Evolutionary conservation across 495 filamentous ascomycete genomes (phyloP), one percentile per base, ranked within the genome.

Genomic region (Platismatia glauca): DNA sequence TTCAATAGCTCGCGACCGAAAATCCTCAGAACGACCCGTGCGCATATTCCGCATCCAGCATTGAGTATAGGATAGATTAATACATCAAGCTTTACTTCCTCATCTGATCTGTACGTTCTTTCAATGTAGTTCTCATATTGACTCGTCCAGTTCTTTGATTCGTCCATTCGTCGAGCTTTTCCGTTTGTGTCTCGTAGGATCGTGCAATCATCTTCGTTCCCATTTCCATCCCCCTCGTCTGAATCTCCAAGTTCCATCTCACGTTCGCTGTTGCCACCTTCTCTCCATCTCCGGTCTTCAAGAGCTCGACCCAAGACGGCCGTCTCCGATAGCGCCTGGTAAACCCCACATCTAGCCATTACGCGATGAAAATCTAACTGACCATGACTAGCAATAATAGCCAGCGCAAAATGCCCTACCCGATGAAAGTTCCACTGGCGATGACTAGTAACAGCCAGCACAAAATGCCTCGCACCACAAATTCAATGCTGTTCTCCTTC

Each of bases 401-500:
- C n/a, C n/a, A n/a, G n/a, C n/a, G n/a, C n/a, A 34, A 43, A 56
- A 44, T 61, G 60, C 15, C 60, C n/a, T 13, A 61, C 59, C 50
- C 59, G 35, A 61, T 55, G 22, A 11, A 52, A 55, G 44, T 34
- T 55, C 20, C 37, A 20, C n/a, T 43, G 34, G 48, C n/a, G 18
- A 9, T 53, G 29, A 18, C 50, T 53, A 41, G 37, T 62, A 56
- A 33, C 29, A 34, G 43, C n/a, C 38, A 27, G 16, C 38, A n/a
- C 52, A 34, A 43, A 56, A 44, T 61, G 60, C 15, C 60, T 55
- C 38, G 4, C 4, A n/a, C 53, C 16, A 44, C 27, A n/a, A 53
- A 53, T 12, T 16, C 46, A 53, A 53, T 53, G 50, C 15, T 34
- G 50, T 20, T 9, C 29, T 31, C 31, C 7, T 34, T 27, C 41